Base-by-base conservation (phyloP, 1,284 basidiomycete species). In the Ceratobasidium papillatum region DNA sequence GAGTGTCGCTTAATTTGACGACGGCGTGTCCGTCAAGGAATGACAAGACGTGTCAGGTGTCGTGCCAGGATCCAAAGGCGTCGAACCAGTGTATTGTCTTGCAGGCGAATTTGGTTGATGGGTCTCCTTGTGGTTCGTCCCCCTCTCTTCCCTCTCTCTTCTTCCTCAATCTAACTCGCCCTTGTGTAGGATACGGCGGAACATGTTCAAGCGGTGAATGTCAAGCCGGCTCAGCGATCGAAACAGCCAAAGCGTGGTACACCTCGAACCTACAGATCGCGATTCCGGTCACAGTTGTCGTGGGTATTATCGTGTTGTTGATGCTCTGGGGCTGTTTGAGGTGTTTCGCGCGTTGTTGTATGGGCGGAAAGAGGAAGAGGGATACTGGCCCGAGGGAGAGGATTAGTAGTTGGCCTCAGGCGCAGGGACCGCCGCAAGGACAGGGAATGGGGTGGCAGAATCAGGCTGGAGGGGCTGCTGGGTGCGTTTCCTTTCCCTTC, bases 231-330 rank as follows among this genome's bases (percentile, higher is more conserved):
- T 87, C 86, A 64, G 84, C 89, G 78, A 82, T 92, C 71, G 87
- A 88, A 68, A 90, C 88, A 0, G 89, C 88, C 71, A 89, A 90
- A 84, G 85, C 91, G 1, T 92, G 91, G 91, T 94, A 93, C 81
- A 84, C 82, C 3, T 85, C 90, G 77, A 94, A 95, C 83, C 86
- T 93, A 14, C 90, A 94, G 79, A 93, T 94, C 75, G 84, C 92
- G 25, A 91, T 94, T 77, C 93, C 94, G 14, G 89, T 95, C 52
- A 93, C 93, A 0, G 83, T 95, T 72, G 89, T 91, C 25, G 91
- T 84, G 22, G 91, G 87, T 11, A 81, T 95, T 45, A 77, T 93
- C 56, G 83, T 87, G 8, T 78, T 91, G n/a, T 78, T 88, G 34
- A 74, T 90, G 43, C 64, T 90, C 45, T 88, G 84, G 68, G 75